Percentiles rank a stretch among this genome's conserved stretches.
phyloP scores from a whole-genome alignment of 768 basidiomycete species.

The Macrolepiota albuminosa region DNA sequence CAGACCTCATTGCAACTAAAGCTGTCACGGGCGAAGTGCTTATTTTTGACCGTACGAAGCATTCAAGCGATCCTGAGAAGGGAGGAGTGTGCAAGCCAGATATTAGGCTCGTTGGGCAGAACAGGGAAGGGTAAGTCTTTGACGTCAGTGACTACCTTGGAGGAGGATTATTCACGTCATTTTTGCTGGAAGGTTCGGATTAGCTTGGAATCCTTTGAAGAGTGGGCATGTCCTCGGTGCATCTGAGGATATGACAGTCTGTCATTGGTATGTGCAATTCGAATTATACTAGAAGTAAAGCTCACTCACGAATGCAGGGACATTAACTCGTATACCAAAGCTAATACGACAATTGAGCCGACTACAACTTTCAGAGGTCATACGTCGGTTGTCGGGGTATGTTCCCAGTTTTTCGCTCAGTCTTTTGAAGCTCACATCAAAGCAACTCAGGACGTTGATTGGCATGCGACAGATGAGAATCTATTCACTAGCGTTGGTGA shows the following conservation, averaged over 20 bases:
- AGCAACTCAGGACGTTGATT: constrained; percentile 81
- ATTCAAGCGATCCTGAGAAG: constrained; percentile 86
- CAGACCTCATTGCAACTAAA: constrained; percentile 95
- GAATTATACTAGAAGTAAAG: neutral
- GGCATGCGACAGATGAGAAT: constrained; percentile 80
- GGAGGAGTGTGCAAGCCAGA: constrained; percentile 86
- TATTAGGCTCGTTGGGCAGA: constrained; percentile 86
- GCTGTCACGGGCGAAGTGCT: constrained; percentile 85
- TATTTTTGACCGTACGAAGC: constrained; percentile 97
- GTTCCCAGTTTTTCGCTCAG: constrained; percentile 22
- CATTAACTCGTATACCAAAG: constrained; percentile 81
- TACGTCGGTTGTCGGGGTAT: constrained; percentile 84
- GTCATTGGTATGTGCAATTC: constrained; percentile 66
- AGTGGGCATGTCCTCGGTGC: constrained; percentile 84
- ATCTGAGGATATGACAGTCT: constrained; percentile 94
- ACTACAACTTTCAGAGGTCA: constrained; percentile 83
- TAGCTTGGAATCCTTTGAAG: constrained; percentile 88
- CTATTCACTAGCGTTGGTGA: constrained; percentile 95
- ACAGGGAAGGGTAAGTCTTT: constrained; percentile 78
- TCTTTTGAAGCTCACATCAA: neutral
- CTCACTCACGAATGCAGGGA: constrained; percentile 58
- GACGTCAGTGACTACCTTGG: neutral
- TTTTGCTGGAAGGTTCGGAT: constrained; percentile 63
- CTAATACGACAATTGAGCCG: constrained; percentile 78
- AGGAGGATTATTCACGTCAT: constrained; percentile 3